Base-by-base conservation (phyloP, 768 basidiomycete genomes). In the Auricularia sp. region DNA sequence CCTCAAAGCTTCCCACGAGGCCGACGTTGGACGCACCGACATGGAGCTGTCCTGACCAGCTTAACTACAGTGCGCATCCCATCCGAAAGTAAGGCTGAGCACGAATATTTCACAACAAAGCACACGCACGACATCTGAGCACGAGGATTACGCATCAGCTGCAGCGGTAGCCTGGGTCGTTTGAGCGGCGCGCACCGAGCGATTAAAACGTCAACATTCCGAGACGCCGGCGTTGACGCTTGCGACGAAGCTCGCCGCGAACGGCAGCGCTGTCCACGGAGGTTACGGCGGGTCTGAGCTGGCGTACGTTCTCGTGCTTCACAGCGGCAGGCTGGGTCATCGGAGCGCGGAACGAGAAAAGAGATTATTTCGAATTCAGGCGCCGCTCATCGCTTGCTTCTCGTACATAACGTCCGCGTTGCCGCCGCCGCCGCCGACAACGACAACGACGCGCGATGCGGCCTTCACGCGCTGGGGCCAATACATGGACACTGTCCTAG, bases 11-110 rank as follows among this genome's bases (percentile, higher is more conserved):
- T 53, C 91, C 89, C 29, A 97, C 79, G 70, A 98, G 83, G 6
- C 94, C 91, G 64, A 84, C 79, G 56, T 83, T 75, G 42, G 81
- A 76, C 76, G 90, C 91, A 2, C 92, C 92, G 3, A 87, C 90
- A 73, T 91, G 89, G n/a, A 99, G 81, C 74, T 29, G 98, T 97
- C 87, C 98, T 95, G 33, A 97, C 91, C 29, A 97, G 98, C 79
- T 99, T 98, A 73, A 98, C 93, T 93, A 72, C 29, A 29, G 29
- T 29, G 29, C 29, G 29, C 29, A 29, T 29, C 29, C 29, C 29
- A 29, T 29, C 29, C 29, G 29, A 29, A 29, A 29, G 29, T 29
- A 29, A 29, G 29, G 29, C 29, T 29, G 29, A 29, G 29, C 29
- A 29, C 29, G 29, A 29, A 29, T 29, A 29, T 29, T 29, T 29